Conservation (phyloP, 2,329 filamentous ascomycete genomes). For the Fusarium bactridioides region DNA sequence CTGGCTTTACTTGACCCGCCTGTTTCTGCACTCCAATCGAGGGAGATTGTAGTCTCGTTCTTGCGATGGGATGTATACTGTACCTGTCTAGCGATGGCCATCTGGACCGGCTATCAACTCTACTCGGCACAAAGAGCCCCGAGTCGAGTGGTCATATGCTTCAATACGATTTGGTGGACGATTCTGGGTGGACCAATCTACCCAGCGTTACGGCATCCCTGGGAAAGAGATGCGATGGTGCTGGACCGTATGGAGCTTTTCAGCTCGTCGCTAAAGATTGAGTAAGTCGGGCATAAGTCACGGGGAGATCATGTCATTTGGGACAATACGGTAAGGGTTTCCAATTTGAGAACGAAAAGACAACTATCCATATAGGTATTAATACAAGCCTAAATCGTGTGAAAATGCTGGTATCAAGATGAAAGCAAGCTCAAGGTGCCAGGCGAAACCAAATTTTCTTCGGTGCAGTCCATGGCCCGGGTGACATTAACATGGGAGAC, state of each 20-base stretch:
- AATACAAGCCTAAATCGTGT: not conserved
- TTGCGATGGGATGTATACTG: conserved; percentile 37
- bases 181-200: conserved; percentile 28
- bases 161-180: not conserved
- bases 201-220: conserved; percentile 27
- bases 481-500: not conserved
- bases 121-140: not conserved
- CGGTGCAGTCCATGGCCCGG: not conserved
- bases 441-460: not conserved
- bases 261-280: not conserved
- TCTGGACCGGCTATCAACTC: conserved; percentile 30
- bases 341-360: not conserved
- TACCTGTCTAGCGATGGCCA: conserved; percentile 20
- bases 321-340: not conserved
- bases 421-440: not conserved
- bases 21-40: not conserved
- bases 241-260: not conserved
- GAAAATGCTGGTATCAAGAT: not conserved
- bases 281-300: not conserved
- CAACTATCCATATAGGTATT: not conserved
- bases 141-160: not conserved
- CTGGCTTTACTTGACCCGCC: conserved; percentile 19
- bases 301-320: not conserved
- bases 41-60: conserved; percentile 31
- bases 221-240: conserved; percentile 18